Evolutionary conservation across 345 rosid genomes (phyloP).

Genomic region (Euclidium syriacum): DNA sequence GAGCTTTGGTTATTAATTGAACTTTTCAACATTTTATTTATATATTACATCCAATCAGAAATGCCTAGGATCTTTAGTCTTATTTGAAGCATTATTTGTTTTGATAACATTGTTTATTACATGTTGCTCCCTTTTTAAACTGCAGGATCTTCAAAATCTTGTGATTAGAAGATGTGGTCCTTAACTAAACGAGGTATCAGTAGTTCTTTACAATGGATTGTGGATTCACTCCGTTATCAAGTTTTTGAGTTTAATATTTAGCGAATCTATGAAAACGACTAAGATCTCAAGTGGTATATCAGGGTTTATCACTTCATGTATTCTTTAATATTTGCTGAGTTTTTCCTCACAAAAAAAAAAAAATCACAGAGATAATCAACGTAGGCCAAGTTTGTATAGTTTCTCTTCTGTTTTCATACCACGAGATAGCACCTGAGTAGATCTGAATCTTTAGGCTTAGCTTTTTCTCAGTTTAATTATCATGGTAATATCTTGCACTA

Average conservation of each 20-base stretch:
- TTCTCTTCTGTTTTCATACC: background rate
- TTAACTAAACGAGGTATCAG: background rate
- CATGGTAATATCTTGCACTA: slow-evolving; percentile 5
- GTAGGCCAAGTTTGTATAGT: background rate
- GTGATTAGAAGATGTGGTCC: slow-evolving; percentile 3
- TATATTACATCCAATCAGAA: background rate
- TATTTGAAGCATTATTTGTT: background rate
- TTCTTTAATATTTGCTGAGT: background rate
- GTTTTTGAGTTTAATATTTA: slow-evolving; percentile 3
- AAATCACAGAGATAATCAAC: background rate
- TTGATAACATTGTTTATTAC: background rate
- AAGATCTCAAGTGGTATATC: background rate
- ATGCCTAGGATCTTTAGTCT: background rate
- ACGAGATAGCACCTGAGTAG: too few relatives aligned
- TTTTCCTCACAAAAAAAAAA: too few relatives aligned
- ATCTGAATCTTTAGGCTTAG: too few relatives aligned
- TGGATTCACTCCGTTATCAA: background rate
- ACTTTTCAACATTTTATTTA: background rate
- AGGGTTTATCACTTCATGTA: background rate
- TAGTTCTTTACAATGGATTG: background rate
- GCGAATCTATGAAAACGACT: slow-evolving; percentile 5
- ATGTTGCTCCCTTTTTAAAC: slow-evolving; percentile 12
- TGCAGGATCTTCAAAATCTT: slow-evolving; percentile 15
- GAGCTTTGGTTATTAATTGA: background rate
- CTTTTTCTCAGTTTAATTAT: background rate